Evolutionary conservation across 2,329 filamentous ascomycete species (phyloP).

Genomic region (Teratosphaeriaceae sp.): DNA sequence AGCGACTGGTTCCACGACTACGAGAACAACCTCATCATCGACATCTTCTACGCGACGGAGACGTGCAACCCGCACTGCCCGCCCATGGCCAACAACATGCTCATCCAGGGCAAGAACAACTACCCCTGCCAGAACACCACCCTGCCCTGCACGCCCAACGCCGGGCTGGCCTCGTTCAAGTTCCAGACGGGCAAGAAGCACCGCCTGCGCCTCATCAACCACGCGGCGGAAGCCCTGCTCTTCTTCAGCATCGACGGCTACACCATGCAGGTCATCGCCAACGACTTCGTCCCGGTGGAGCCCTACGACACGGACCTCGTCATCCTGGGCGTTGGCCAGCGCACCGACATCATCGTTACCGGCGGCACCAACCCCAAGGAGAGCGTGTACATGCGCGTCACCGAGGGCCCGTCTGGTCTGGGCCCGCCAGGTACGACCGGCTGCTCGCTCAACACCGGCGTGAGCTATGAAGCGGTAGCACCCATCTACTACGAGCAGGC

Average conservation of each 20-base stretch:
- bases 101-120: conserved; percentile 29
- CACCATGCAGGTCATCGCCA: conserved; percentile 36
- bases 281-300: conserved; percentile 39
- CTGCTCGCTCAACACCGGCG: conserved; percentile 35
- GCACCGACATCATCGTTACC: conserved; percentile 38
- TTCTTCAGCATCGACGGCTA: conserved; percentile 36
- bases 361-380: conserved; percentile 34
- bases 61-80: conserved; percentile 9
- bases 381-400: conserved; percentile 53
- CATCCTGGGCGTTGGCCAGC: conserved; percentile 37
- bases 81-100: conserved; percentile 24
- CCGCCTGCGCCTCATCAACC: conserved; percentile 38
- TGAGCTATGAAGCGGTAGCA: conserved; percentile 33
- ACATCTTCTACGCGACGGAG: conserved; percentile 17
- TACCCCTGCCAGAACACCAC: conserved; percentile 7
- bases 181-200: conserved; percentile 33
- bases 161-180: conserved; percentile 16
- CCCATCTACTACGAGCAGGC: conserved; percentile 28
- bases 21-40: conserved; percentile 24
- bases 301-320: conserved; percentile 34
- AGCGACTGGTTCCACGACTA: conserved; percentile 21
- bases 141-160: conserved; percentile 19
- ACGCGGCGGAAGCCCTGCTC: conserved; percentile 31
- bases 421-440: conserved; percentile 17
- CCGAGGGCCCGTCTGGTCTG: conserved; percentile 19